Conservation (phyloP, 2,329 filamentous ascomycete genomes). For the Plectosphaerella plurivora region DNA sequence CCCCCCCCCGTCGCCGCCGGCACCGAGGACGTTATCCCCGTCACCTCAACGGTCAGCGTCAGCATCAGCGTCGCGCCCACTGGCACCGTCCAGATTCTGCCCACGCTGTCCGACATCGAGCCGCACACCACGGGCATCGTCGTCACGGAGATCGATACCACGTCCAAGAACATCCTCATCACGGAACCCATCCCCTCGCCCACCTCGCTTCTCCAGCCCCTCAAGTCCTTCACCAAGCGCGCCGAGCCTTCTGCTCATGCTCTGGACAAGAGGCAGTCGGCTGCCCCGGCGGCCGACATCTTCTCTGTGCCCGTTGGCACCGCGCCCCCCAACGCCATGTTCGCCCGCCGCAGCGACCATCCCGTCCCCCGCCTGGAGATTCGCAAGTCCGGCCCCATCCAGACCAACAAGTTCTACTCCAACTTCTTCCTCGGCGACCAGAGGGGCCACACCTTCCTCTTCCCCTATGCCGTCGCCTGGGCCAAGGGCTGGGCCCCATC, state of each 20-base stretch:
- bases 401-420: constrained; percentile 68
- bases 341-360: not conserved
- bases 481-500: constrained; percentile 50
- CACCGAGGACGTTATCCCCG: not conserved
- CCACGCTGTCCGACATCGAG: constrained; percentile 1
- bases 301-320: not conserved
- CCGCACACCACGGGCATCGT: constrained; percentile 1
- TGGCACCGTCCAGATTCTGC: not conserved
- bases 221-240: not conserved
- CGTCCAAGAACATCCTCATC: not conserved
- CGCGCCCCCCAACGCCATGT: not conserved
- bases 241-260: not conserved
- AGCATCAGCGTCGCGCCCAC: not conserved
- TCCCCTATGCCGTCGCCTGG: constrained; percentile 64
- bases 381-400: constrained; percentile 33
- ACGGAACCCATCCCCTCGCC: not conserved
- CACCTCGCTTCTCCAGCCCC: not conserved
- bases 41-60: not conserved
- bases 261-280: not conserved
- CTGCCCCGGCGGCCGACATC: not conserved
- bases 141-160: not conserved
- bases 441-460: constrained; percentile 58
- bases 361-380: not conserved
- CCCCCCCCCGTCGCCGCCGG: not conserved
- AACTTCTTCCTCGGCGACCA: constrained; percentile 70